Base-by-base conservation (phyloP, 371 early-diverging fungal genomes). In the Batkoa obscura region DNA sequence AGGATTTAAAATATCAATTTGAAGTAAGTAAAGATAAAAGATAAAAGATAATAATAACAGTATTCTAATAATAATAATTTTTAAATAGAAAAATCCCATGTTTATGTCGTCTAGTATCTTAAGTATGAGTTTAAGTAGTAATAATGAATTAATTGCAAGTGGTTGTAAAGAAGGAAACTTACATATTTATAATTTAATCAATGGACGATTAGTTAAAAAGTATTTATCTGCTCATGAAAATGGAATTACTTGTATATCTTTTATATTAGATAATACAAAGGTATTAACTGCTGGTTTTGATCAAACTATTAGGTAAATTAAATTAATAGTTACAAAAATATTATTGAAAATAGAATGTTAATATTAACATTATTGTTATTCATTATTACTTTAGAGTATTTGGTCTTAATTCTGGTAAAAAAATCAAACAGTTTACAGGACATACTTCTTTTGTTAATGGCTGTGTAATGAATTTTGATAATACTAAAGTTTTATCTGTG, bases 91-190 rank as follows among this genome's bases (percentile, higher is more conserved):
- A 57, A 81, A 84, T 33, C 63, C 82, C 46, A 95, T 95, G 90
- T 70, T 85, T 32, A 93, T 94, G 94, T 87, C 90, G 15, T 69
- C 70, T 10, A 78, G 90, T 0, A 84, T 94, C 0, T 69, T 91
- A 1, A 77, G 76, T 48, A 66, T 93, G 34, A 68, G 66, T 8
- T 90, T 90, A 61, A 81, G 81, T 56, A 64, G 70, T 32, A 84
- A 86, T 57, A 79, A 81, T 58, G 83, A 86, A 49, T 56, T 80
- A 52, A 62, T 95, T n/a, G 93, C 80, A 1, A 80, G 90, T 1
- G 96, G 94, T 12, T 71, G 85, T 0, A 77, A 80, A 36, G 82
- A 85, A 63, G 96, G 96, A 8, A 76, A 79, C 35, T 82, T 95
- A 59, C 80, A 82, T 55, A 80, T 88, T 2, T 95, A 90, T 90